A percentile compares a stretch with the other conserved stretches of the same genome.
Evolutionary conservation across 306 rosid species (phyloP).

Genomic region (Quercus rubra): DNA sequence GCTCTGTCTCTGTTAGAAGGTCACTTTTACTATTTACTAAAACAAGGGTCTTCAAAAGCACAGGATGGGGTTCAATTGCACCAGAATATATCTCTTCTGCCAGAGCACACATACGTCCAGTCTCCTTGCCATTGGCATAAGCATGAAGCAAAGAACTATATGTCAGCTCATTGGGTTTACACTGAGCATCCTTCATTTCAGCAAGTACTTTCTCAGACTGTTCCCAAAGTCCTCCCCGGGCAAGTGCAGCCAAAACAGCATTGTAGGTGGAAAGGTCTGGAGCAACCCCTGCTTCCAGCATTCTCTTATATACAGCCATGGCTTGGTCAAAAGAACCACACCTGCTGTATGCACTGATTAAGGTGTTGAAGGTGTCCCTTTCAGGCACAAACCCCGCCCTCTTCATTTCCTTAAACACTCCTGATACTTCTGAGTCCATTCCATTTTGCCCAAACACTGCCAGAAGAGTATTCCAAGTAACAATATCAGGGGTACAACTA

Average conservation of each 20-base stretch:
- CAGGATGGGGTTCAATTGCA: slow-evolving; percentile 52
- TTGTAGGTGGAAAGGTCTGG: slow-evolving; percentile 89
- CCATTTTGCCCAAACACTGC: slow-evolving; percentile 91
- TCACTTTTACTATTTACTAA: slow-evolving; percentile 75
- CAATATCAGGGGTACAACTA: slow-evolving; percentile 74
- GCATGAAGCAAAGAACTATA: slow-evolving; percentile 89
- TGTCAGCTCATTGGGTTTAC: slow-evolving; percentile 81
- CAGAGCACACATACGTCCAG: slow-evolving; percentile 56
- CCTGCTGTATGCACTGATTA: slow-evolving; percentile 86
- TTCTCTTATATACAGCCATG: slow-evolving; percentile 67
- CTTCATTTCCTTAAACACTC: slow-evolving; percentile 86
- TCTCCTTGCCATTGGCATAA: slow-evolving; percentile 84
- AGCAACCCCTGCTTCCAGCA: slow-evolving; percentile 83
- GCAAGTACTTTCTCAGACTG: slow-evolving; percentile 79
- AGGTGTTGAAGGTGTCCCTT: slow-evolving; percentile 84
- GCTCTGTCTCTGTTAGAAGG: slow-evolving; percentile 76
- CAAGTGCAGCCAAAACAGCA: slow-evolving; percentile 88
- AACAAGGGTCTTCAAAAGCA: slow-evolving; percentile 90
- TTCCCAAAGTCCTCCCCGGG: slow-evolving; percentile 91
- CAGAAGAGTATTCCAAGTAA: slow-evolving; percentile 91
- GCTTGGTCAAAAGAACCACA: slow-evolving; percentile 89
- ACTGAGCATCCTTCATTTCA: slow-evolving; percentile 71
- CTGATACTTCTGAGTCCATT: slow-evolving; percentile 78
- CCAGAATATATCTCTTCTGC: slow-evolving; percentile 79
- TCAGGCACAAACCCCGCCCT: slow-evolving; percentile 95